phyloP scores from a whole-genome alignment of 1,284 basidiomycete species.

The Tylopilus sp. region DNA sequence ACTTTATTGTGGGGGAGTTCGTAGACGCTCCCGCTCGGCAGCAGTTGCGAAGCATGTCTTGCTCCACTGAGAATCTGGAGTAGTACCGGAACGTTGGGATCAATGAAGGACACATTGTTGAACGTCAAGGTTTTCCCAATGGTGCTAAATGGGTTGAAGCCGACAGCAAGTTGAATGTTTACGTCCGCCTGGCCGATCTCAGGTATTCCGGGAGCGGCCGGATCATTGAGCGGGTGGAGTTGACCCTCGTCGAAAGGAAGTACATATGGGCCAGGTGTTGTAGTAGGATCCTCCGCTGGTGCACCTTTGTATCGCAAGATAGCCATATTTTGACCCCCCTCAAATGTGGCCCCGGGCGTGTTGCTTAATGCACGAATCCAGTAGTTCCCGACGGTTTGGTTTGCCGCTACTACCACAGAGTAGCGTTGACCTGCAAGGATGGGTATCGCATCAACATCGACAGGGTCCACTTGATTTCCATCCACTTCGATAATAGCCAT shows the following conservation, averaged over 20 bases:
- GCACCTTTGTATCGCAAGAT: constrained; percentile 67
- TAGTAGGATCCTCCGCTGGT: constrained; percentile 52
- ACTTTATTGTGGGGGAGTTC: not conserved
- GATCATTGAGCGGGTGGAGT: constrained; percentile 46
- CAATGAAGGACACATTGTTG: constrained; percentile 26
- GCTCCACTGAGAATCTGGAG: not conserved
- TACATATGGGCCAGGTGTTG: constrained; percentile 42
- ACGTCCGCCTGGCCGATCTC: constrained; percentile 42
- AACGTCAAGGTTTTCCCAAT: constrained; percentile 12
- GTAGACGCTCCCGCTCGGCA: not conserved
- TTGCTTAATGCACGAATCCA: constrained; percentile 51
- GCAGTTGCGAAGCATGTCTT: not conserved
- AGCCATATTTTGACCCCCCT: constrained; percentile 57
- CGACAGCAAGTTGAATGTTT: constrained; percentile 29
- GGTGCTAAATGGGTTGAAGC: not conserved
- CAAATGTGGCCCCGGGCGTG: constrained; percentile 33
- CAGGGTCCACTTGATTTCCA: constrained; percentile 53
- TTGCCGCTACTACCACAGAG: constrained; percentile 40
- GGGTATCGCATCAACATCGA: constrained; percentile 51
- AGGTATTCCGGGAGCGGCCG: constrained; percentile 44
- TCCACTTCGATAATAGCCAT: constrained; percentile 40
- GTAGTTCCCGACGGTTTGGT: constrained; percentile 51
- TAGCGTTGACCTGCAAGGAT: constrained; percentile 46
- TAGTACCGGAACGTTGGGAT: not conserved
- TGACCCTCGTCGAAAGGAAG: constrained; percentile 42